A percentile compares a stretch with the other conserved stretches of the same genome.
Conservation (phyloP, 257 asterid genomes). For the Solanum microdontum region DNA sequence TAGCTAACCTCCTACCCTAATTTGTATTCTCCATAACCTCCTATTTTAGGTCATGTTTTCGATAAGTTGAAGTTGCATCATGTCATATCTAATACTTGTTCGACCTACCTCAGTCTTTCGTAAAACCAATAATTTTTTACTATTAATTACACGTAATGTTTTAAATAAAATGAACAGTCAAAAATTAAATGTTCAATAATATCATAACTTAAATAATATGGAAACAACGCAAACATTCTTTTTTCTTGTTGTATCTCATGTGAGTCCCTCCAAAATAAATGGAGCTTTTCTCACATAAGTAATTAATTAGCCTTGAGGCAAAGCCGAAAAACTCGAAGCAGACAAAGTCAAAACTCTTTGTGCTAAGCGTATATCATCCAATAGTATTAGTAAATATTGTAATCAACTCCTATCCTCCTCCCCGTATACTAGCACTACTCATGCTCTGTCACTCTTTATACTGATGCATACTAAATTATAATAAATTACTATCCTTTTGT, state of each 20-base stretch:
- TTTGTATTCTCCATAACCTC: no score
- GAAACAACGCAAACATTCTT: background rate
- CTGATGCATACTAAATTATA: background rate
- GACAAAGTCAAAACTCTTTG: no score
- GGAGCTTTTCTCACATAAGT: no score
- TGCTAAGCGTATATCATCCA: background rate
- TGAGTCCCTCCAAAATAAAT: no score
- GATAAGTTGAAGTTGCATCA: no score
- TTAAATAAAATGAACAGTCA: background rate
- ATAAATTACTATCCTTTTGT: background rate
- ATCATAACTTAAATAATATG: background rate
- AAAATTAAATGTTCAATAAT: background rate
- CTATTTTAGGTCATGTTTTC: background rate
- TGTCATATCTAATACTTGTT: background rate
- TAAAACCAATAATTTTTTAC: no score
- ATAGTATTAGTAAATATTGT: no score
- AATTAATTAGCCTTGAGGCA: no score
- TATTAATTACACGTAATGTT: background rate
- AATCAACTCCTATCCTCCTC: no score
- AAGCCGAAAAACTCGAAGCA: no score
- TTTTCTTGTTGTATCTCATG: no score
- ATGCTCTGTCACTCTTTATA: background rate
- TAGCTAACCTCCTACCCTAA: background rate
- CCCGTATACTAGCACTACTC: no score
- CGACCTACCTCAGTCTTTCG: background rate